These are phyloP conservation scores for Adansonia rubrostipa DNA, from an alignment of 441 rosid genomes.

Conservation along the genomic window DNA sequence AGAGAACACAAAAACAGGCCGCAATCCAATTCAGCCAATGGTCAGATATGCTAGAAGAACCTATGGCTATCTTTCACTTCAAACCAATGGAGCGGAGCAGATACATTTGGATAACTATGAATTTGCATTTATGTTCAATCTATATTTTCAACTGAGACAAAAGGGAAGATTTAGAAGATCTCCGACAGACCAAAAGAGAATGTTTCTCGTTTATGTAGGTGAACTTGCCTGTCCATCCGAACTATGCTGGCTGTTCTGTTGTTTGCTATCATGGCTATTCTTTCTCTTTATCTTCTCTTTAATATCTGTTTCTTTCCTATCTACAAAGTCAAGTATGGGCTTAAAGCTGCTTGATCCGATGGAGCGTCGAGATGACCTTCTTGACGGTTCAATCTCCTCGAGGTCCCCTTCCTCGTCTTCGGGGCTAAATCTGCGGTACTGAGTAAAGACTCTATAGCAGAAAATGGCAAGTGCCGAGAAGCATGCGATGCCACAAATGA, in stretches of 20 bases:
- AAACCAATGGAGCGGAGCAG: background rate
- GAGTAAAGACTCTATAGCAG: slow-evolving; percentile 56
- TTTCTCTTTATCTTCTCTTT: slow-evolving; percentile 65
- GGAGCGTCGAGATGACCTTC: slow-evolving; percentile 39
- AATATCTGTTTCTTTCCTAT: slow-evolving; percentile 69
- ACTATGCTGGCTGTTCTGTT: slow-evolving; percentile 40
- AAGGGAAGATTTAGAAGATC: background rate
- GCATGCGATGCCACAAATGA: slow-evolving; percentile 74
- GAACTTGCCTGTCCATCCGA: slow-evolving; percentile 41
- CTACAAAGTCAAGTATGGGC: slow-evolving; percentile 65
- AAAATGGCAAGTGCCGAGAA: slow-evolving; percentile 56
- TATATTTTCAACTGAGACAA: background rate
- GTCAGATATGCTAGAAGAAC: too few species aligned
- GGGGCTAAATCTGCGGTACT: slow-evolving; percentile 61
- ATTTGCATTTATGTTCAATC: background rate
- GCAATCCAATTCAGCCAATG: too few species aligned
- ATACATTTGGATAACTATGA: background rate
- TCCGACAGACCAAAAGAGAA: background rate
- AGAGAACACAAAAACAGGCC: too few species aligned
- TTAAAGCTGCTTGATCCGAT: slow-evolving; percentile 54
- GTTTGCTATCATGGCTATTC: slow-evolving; percentile 41
- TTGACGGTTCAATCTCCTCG: slow-evolving; percentile 61
- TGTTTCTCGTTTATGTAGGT: slow-evolving; percentile 19
- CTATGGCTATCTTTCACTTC: too few species aligned
- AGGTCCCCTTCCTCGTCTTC: slow-evolving; percentile 40